These are phyloP conservation scores for Dipteronia dyeriana DNA, from an alignment of 345 rosid genomes.

Conservation along the genomic window DNA sequence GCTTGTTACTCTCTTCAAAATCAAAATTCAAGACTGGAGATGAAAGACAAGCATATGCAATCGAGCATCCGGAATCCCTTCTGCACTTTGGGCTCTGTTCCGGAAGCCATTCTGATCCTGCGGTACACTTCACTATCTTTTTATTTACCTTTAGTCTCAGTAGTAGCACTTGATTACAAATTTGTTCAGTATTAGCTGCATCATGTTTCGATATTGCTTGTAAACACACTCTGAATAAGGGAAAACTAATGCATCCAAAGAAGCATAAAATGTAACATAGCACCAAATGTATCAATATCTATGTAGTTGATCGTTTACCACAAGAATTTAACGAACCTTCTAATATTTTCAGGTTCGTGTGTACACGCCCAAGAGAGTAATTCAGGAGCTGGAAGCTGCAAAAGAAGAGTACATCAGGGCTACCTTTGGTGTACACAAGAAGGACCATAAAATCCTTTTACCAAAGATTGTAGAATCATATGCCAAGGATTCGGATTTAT, in stretches of 20 bases:
- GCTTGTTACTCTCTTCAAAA: constrained; percentile 63
- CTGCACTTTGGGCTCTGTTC: constrained; percentile 82
- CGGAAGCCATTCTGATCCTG: constrained; percentile 98
- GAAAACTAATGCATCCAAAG: neutral
- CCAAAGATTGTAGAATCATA: constrained; percentile 82
- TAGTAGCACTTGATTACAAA: neutral
- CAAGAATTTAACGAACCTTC: constrained; percentile 4
- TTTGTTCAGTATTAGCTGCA: neutral
- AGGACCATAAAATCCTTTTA: constrained; percentile 70
- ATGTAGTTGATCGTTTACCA: neutral
- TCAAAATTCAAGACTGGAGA: constrained; percentile 77
- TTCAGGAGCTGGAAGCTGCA: constrained; percentile 80
- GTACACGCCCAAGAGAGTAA: constrained; percentile 69
- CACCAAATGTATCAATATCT: neutral
- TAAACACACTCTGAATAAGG: neutral
- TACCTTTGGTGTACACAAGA: constrained; percentile 62
- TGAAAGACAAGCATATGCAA: constrained; percentile 62
- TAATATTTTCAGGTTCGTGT: constrained; percentile 64
- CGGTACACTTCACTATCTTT: constrained; percentile 53
- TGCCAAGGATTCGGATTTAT: constrained; percentile 69
- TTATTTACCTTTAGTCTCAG: neutral
- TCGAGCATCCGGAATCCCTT: constrained; percentile 70
- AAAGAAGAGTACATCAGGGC: constrained; percentile 90
- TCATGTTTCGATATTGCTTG: neutral
- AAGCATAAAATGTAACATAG: neutral